Evolutionary conservation across 2,329 filamentous ascomycete genomes (phyloP).

Genomic region (Ceratocystis huliohia): DNA sequence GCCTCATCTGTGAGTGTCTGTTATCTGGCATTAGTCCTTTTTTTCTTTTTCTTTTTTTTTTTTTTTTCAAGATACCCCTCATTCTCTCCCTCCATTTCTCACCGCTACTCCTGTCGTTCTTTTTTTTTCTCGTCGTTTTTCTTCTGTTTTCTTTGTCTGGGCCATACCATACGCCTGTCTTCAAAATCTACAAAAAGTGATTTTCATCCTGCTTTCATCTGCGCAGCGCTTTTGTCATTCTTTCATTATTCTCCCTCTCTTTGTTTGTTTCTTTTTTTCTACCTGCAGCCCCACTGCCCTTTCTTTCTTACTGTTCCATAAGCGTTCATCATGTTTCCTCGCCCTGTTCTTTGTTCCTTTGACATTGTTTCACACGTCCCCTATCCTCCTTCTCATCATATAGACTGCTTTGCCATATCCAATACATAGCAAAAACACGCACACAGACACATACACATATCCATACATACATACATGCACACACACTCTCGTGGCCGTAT

Average conservation of each 20-base stretch:
- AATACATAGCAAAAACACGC: background rate
- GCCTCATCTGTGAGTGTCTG: background rate
- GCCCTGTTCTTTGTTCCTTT: background rate
- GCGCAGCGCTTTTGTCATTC: background rate
- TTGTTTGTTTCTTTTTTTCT: background rate
- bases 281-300: no score
- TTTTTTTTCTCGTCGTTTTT: background rate
- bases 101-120: constrained; percentile 9
- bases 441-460: background rate
- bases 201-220: no score
- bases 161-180: no score
- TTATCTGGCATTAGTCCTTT: constrained; percentile 12
- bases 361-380: background rate
- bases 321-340: background rate
- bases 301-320: no score
- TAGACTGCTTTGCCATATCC: background rate
- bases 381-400: background rate
- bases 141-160: no score
- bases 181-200: no score
- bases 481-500: background rate
- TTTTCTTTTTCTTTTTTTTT: constrained; percentile 16
- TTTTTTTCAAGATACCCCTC: constrained; percentile 9
- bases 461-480: background rate
- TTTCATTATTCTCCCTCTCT: background rate
- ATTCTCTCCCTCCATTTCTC: constrained; percentile 14